A percentile compares a stretch with the other conserved stretches of the same genome.
Conservation (phyloP, 305 asterid species). For the Andrographis paniculata region DNA sequence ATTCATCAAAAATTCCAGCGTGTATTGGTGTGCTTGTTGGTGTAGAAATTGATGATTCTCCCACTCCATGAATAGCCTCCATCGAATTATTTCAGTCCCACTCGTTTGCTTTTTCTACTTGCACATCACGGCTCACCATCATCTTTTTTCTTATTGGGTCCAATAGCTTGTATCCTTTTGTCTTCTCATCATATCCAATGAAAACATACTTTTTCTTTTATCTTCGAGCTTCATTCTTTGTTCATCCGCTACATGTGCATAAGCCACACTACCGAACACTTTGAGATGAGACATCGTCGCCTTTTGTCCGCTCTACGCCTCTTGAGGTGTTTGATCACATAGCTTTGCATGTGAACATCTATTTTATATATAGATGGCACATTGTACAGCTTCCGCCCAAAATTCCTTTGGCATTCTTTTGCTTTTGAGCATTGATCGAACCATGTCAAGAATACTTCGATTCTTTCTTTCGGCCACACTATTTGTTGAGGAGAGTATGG, state of each 20-base stretch:
- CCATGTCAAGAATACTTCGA: too few species aligned
- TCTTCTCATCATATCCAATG: slow-evolving; percentile 2
- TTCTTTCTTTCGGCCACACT: background rate
- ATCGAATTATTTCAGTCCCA: background rate
- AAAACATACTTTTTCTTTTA: too few species aligned
- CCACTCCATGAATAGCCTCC: background rate
- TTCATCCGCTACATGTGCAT: too few species aligned
- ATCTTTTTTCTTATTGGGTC: too few species aligned
- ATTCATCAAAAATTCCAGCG: background rate
- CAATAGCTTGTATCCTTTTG: background rate
- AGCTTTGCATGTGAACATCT: too few species aligned
- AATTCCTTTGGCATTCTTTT: background rate
- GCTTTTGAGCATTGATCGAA: too few species aligned
- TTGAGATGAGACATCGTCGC: background rate
- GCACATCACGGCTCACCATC: background rate
- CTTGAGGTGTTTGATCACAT: slow-evolving; percentile 4
- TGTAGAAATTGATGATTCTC: too few species aligned
- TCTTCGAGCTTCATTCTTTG: too few species aligned
- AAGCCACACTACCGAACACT: background rate
- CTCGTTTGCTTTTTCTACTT: background rate
- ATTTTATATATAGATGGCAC: too few species aligned
- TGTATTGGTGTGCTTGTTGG: too few species aligned
- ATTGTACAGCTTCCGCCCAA: slow-evolving; percentile 4
- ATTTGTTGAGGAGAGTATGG: background rate
- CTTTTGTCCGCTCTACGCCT: slow-evolving; percentile 1